These are phyloP conservation scores for Calocybe indica DNA, from an alignment of 768 basidiomycete species.

Conservation along the genomic window DNA sequence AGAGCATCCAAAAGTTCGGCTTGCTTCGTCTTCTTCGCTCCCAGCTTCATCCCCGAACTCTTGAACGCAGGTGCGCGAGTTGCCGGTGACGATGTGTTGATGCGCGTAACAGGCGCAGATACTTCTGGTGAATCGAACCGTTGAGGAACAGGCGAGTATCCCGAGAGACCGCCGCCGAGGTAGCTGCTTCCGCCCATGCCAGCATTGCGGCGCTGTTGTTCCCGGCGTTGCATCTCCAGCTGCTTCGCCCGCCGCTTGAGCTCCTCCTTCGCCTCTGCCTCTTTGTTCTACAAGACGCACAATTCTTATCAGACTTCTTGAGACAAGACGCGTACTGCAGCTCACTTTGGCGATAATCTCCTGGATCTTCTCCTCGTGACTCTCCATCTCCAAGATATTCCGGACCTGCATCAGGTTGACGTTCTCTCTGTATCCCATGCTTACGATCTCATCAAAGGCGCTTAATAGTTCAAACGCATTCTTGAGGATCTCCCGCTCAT, in stretches of 20 bases:
- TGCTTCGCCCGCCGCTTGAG: slow-evolving; percentile 97
- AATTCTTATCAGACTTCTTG: background rate
- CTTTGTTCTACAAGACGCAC: slow-evolving; percentile 70
- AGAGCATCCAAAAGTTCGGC: slow-evolving; percentile 84
- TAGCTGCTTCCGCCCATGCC: slow-evolving; percentile 45
- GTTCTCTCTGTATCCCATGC: slow-evolving; percentile 78
- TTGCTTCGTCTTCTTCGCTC: slow-evolving; percentile 86
- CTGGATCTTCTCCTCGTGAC: slow-evolving; percentile 92
- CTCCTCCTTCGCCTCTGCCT: slow-evolving; percentile 98
- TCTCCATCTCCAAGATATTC: slow-evolving; percentile 83
- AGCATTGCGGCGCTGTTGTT: slow-evolving; percentile 79
- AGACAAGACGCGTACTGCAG: slow-evolving; percentile 5
- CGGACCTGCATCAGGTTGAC: slow-evolving; percentile 76
- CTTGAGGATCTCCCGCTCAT: slow-evolving; percentile 84
- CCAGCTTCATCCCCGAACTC: slow-evolving; percentile 93
- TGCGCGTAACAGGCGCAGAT: slow-evolving; percentile 31
- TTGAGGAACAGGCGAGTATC: slow-evolving; percentile 62
- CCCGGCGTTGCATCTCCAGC: slow-evolving; percentile 94
- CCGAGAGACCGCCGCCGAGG: slow-evolving; percentile 60
- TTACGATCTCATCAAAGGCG: slow-evolving; percentile 96
- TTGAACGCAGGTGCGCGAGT: slow-evolving; percentile 83
- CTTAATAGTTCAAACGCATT: slow-evolving; percentile 91
- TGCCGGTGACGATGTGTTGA: slow-evolving; percentile 33
- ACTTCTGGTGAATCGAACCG: slow-evolving; percentile 63
- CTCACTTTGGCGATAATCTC: slow-evolving; percentile 93